Base-by-base conservation (phyloP, 306 rosid genomes). In the Notholithocarpus densiflorus region DNA sequence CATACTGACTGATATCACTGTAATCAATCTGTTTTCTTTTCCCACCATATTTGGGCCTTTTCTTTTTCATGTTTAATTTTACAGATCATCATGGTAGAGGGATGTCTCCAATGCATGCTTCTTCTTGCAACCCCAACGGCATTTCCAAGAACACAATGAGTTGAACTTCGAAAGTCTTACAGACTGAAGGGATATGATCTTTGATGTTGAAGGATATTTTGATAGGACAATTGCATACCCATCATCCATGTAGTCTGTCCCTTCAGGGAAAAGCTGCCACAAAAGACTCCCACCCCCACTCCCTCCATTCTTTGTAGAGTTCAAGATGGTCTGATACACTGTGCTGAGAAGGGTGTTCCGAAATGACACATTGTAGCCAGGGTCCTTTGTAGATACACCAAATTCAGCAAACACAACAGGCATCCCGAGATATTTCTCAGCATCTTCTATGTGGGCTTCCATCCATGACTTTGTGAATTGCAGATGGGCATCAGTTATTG, bases 381-480 rank as follows among this genome's bases (percentile, higher is more conserved):
- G 85, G 81, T 88, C 96, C 74, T 87, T 89, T 54, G 97, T 17
- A 45, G 99, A 95, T 18, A 93, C 92, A 60, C 99, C 99, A 24
- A 93, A 95, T 83, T 95, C 99, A 6, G 87, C 84, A 73, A 93
- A 93, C 77, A 93, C 34, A 56, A 95, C 93, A 0, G 97, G 99
- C 99, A 95, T 95, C 48, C 89, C 90, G 1, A 93, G 98, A 81
- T 87, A 74, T 78, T 83, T 88, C 60, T 95, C 99, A 21, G 98
- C 97, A 77, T 95, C 99, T 56, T 95, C 93, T 68, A 95, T 90
- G 88, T 95, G 99, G 23, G 94, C 92, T 84, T 95, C 90, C 89
- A 91, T 93, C 98, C 99, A 95, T 74, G 96, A 86, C 77, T 87
- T 88, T 54, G 94, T 89, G 76, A 95, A 95, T 77, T 87, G 89